Conservation (phyloP, 1,284 basidiomycete genomes). For the Malassezia arunalokei region DNA sequence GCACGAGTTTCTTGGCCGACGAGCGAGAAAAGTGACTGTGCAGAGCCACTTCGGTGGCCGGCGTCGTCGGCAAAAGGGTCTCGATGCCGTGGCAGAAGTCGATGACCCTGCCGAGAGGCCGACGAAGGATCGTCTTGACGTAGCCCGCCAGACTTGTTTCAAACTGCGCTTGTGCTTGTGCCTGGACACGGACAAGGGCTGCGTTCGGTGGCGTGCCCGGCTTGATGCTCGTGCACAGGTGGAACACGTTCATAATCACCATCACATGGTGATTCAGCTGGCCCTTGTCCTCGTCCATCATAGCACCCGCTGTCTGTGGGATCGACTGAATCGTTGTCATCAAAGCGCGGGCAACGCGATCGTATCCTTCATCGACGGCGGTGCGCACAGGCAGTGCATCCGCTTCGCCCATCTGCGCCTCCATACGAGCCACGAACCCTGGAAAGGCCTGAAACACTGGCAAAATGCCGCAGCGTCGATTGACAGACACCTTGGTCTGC, state of each 20-base stretch:
- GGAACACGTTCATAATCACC: constrained; percentile 92
- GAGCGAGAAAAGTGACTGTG: constrained; percentile 67
- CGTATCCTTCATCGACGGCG: constrained; percentile 70
- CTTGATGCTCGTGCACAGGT: constrained; percentile 66
- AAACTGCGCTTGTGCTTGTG: constrained; percentile 56
- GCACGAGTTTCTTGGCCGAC: constrained; percentile 68
- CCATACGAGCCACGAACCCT: constrained; percentile 68
- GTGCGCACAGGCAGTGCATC: constrained; percentile 62
- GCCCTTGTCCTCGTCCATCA: constrained; percentile 61
- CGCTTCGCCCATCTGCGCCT: constrained; percentile 65
- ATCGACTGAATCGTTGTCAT: constrained; percentile 86
- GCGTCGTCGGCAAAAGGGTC: constrained; percentile 65
- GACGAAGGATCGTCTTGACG: constrained; percentile 69
- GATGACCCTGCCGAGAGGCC: constrained; percentile 75
- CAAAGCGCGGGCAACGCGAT: constrained; percentile 72
- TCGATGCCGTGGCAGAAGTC: constrained; percentile 91
- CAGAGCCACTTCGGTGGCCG: constrained; percentile 64
- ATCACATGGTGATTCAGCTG: constrained; percentile 92
- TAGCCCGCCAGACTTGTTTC: constrained; percentile 76
- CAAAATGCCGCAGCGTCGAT: constrained; percentile 83
- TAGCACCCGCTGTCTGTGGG: constrained; percentile 66
- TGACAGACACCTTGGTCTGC: constrained; percentile 74
- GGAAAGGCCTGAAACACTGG: constrained; percentile 89
- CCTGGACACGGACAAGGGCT: constrained; percentile 61
- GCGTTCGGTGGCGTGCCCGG: constrained; percentile 48